Conservation (phyloP, 163 green algal species). For the Scenedesmus sp. region DNA sequence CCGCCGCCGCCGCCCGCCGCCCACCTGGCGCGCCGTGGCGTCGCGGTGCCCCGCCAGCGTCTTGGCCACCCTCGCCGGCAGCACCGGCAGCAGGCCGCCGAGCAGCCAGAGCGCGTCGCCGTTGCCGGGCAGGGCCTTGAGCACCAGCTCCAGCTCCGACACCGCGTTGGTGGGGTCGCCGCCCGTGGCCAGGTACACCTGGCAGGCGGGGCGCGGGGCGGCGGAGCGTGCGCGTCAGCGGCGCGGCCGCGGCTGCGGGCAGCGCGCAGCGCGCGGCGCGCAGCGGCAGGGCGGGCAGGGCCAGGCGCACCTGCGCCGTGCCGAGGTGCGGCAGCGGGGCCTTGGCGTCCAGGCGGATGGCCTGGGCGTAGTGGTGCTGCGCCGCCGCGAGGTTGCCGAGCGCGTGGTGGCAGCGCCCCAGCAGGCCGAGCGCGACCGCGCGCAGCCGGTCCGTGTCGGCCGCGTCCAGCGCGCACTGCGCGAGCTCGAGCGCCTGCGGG, state of each 20-base stretch:
- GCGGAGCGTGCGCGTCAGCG: no score
- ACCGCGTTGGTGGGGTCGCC: slow-evolving; percentile 63
- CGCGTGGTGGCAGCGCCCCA: slow-evolving; percentile 70
- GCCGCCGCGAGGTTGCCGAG: slow-evolving; percentile 61
- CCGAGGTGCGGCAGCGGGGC: slow-evolving; percentile 70
- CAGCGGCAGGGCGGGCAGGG: background rate
- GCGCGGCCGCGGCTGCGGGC: no score
- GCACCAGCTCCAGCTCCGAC: slow-evolving; percentile 74
- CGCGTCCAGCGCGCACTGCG: slow-evolving; percentile 57
- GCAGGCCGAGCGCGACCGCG: slow-evolving; percentile 53
- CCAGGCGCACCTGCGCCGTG: slow-evolving; percentile 80
- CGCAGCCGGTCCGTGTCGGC: slow-evolving; percentile 49
- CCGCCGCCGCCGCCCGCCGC: background rate
- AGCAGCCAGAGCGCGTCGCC: slow-evolving; percentile 63
- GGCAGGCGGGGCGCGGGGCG: slow-evolving; percentile 69
- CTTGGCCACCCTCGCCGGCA: slow-evolving; percentile 82
- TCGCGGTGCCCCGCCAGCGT: slow-evolving; percentile 56
- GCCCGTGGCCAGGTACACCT: slow-evolving; percentile 63
- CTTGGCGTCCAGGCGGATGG: slow-evolving; percentile 58
- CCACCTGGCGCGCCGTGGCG: background rate
- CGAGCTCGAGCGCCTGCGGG: slow-evolving; percentile 55
- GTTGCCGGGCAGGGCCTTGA: slow-evolving; percentile 60
- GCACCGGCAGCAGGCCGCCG: slow-evolving; percentile 65
- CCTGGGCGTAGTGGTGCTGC: slow-evolving; percentile 60
- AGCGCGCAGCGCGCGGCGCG: slow-evolving; percentile 32